A percentile compares a stretch with the other conserved stretches of the same genome.
phyloP scores from a whole-genome alignment of 371 early-diverging fungal genomes.

The Nosema granulosis region DNA sequence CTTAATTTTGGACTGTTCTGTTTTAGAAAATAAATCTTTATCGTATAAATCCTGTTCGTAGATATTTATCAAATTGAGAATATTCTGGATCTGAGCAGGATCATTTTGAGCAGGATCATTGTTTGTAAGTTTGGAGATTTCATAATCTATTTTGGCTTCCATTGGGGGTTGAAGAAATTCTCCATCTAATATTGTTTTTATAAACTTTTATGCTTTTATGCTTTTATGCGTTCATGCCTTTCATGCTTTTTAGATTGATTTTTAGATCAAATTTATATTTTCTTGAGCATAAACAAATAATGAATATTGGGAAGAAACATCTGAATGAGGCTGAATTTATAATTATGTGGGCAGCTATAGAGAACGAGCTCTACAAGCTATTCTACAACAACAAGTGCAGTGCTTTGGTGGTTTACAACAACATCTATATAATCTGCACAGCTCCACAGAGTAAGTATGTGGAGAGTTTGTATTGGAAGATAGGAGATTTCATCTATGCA shows the following conservation, averaged over 20 bases:
- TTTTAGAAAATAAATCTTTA: constrained; percentile 19
- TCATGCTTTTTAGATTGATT: too few relatives aligned
- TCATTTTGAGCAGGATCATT: too few relatives aligned
- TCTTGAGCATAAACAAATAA: too few relatives aligned
- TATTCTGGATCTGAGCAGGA: too few relatives aligned
- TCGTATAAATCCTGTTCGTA: constrained; percentile 51
- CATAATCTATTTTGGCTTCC: too few relatives aligned
- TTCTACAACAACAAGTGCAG: constrained; percentile 8
- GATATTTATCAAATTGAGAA: constrained; percentile 15
- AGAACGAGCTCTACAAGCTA: constrained; percentile 38
- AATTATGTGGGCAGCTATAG: constrained; percentile 33
- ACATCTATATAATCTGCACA: constrained; percentile 49
- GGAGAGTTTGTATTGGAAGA: constrained; percentile 54
- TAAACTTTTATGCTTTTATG: too few relatives aligned
- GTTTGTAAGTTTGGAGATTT: too few relatives aligned
- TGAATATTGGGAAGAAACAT: constrained; percentile 48
- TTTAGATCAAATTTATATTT: too few relatives aligned
- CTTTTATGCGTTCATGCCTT: too few relatives aligned
- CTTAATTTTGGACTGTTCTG: constrained; percentile 7
- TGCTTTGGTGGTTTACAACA: constrained; percentile 44
- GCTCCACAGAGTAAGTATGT: constrained; percentile 19
- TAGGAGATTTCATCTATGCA: constrained; percentile 57
- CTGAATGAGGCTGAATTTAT: constrained; percentile 32
- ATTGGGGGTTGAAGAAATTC: too few relatives aligned
- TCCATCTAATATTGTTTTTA: too few relatives aligned